Conservation (phyloP, 441 rosid genomes). For the Euphorbia corollata region DNA sequence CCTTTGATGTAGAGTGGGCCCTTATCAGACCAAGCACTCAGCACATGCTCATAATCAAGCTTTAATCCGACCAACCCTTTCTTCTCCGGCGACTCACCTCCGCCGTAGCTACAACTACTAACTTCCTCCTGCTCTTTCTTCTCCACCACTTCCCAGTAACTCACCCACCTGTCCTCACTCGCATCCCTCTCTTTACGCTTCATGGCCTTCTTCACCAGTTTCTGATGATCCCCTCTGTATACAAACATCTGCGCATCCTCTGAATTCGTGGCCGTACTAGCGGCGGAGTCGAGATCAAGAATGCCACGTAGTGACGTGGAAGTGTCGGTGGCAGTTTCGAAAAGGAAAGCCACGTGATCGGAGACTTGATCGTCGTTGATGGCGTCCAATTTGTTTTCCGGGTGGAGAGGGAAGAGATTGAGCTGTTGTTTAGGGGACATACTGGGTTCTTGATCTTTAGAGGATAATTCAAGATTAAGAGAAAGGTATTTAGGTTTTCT, state of each 20-base stretch:
- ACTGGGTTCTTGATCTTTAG: slow-evolving; percentile 9
- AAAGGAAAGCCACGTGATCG: slow-evolving; percentile 38
- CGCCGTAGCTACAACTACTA: slow-evolving; percentile 35
- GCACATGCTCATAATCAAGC: slow-evolving; percentile 73
- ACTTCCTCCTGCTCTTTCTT: slow-evolving; percentile 50
- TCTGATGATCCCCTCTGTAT: slow-evolving; percentile 11
- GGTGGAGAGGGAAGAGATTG: slow-evolving; percentile 41
- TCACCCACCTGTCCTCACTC: slow-evolving; percentile 74
- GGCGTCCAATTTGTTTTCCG: slow-evolving; percentile 20
- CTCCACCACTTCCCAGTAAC: slow-evolving; percentile 71
- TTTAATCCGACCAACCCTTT: slow-evolving; percentile 42
- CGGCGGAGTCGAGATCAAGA: slow-evolving; percentile 45
- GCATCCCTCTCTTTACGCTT: slow-evolving; percentile 44
- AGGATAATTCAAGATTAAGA: slow-evolving; percentile 36
- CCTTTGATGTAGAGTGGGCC: slow-evolving; percentile 54
- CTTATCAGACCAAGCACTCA: slow-evolving; percentile 80
- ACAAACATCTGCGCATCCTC: slow-evolving; percentile 26
- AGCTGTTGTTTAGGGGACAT: slow-evolving; percentile 17
- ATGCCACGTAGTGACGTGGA: slow-evolving; percentile 52
- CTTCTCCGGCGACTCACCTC: slow-evolving; percentile 21
- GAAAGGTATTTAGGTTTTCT: slow-evolving; percentile 62
- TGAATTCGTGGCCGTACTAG: slow-evolving; percentile 20
- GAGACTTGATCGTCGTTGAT: slow-evolving; percentile 33
- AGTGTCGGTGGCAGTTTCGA: slow-evolving; percentile 42
- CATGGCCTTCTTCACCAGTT: slow-evolving; percentile 54